These are phyloP conservation scores for Aeschynomene evenia DNA, from an alignment of 306 rosid species.

Conservation along the genomic window DNA sequence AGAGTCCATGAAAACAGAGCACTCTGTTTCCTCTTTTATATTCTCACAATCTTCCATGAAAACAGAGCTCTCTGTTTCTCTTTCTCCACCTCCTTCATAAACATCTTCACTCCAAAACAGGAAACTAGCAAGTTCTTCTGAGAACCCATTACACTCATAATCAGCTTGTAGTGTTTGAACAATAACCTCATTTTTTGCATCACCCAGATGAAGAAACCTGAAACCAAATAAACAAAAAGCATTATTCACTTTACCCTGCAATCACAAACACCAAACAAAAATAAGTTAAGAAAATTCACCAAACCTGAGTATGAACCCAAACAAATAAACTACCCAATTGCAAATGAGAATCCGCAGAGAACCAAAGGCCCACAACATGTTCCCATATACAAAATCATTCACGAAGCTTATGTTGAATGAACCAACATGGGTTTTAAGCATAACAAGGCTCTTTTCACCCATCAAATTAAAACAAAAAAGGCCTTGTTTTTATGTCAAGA, in stretches of 20 bases:
- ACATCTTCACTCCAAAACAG: constrained; percentile 32
- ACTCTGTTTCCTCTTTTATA: constrained; percentile 18
- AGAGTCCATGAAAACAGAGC: constrained; percentile 12
- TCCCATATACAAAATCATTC: constrained; percentile 39
- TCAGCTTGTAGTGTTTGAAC: neutral
- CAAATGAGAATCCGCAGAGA: constrained; percentile 40
- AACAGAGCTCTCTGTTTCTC: constrained; percentile 15
- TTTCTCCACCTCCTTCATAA: neutral
- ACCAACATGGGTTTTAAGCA: constrained; percentile 42
- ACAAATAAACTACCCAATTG: constrained; percentile 33
- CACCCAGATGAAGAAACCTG: constrained; percentile 50
- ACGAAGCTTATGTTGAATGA: constrained; percentile 24
- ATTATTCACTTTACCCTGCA: neutral
- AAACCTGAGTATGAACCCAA: constrained; percentile 54
- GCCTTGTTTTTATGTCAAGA: neutral
- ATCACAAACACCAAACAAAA: neutral
- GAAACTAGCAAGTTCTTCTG: constrained; percentile 37
- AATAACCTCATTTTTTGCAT: neutral
- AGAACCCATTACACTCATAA: constrained; percentile 31
- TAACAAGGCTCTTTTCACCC: constrained; percentile 38
- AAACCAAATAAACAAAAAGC: neutral
- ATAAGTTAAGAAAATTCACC: neutral
- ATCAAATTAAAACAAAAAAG: constrained; percentile 33
- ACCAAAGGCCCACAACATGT: constrained; percentile 44
- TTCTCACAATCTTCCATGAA: neutral